Evolutionary conservation across 129 eudicot genomes (phyloP), one percentile per base, ranked within the genome.

Genomic region (Logfia minima): DNA sequence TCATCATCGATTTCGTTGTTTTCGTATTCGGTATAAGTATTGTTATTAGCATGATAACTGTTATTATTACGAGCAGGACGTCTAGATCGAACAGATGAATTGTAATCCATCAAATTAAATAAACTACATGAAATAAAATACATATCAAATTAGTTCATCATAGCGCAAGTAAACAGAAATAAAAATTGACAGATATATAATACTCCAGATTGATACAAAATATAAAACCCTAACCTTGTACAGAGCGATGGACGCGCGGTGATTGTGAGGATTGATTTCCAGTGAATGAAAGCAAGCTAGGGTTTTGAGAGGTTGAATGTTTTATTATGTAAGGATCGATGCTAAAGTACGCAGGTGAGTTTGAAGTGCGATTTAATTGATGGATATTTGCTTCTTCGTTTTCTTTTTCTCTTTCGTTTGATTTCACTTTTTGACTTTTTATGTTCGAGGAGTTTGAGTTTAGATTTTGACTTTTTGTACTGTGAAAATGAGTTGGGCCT

Each of bases 31-130:
- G 23, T 58, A 21, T 73, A 72, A 58, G 64, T 32, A 67, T 34
- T 39, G 59, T 11, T 70, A 37, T 69, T 81, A 1, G 68, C 84
- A 7, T 75, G 86, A 34, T 79, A 85, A 76, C 48, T 62, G 21
- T 82, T 77, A 69, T 82, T 86, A 55, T 31, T 81, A 32, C 86
- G 83, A 76, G 45, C 83, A 62, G 87, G 81, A 13, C 86, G 87
- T 34, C 77, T 84, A 22, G 85, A 41, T 14, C 88, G 82, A 64
- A 71, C 68, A 17, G 89, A 83, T 26, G 83, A 26, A 74, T 72
- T 78, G 80, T 81, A 77, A 71, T 76, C 84, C 76, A 81, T 81
- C 51, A 9, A 48, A 52, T 6, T 65, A 32, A 52, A 13, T 58
- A 65, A 14, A 37, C 83, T 67, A 26, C 64, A 21, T 6, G 24